These are phyloP conservation scores for Rachicladosporium sp. DNA, from an alignment of 2,329 filamentous ascomycete species.

Conservation along the genomic window DNA sequence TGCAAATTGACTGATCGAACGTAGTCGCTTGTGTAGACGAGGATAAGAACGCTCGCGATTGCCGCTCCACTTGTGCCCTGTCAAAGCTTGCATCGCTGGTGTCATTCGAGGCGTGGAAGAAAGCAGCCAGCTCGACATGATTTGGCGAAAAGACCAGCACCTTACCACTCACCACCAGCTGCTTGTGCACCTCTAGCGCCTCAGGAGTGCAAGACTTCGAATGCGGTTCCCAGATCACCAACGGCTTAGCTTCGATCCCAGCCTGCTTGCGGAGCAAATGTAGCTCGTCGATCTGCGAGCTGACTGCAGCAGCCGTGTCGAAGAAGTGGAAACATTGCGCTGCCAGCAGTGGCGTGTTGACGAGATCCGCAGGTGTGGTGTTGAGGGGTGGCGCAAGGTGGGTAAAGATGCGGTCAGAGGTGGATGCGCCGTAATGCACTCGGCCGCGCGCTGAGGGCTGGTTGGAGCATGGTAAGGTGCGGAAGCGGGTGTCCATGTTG, in stretches of 20 bases:
- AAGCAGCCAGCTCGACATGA: conserved; percentile 15
- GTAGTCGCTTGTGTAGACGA: not conserved
- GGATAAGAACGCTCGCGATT: conserved; percentile 12
- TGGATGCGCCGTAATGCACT: conserved; percentile 10
- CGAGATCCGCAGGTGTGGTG: conserved; percentile 9
- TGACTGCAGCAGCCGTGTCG: conserved; percentile 10
- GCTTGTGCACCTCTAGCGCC: conserved; percentile 10
- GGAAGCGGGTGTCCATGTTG: conserved; percentile 12
- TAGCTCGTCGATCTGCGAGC: conserved; percentile 6
- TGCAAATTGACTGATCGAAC: no score
- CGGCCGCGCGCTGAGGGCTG: conserved; percentile 13
- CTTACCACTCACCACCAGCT: not conserved
- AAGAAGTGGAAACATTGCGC: conserved; percentile 16
- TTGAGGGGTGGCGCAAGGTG: conserved; percentile 14
- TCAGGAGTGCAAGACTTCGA: conserved; percentile 14
- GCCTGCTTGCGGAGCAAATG: conserved; percentile 1
- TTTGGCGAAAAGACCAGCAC: conserved; percentile 21
- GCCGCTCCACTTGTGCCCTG: conserved; percentile 7
- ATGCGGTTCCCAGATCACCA: conserved; percentile 19
- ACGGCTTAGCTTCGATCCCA: conserved; percentile 1
- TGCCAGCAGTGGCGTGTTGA: conserved; percentile 2
- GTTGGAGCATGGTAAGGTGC: conserved; percentile 6
- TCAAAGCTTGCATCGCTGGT: conserved; percentile 5
- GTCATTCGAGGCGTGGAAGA: conserved; percentile 9
- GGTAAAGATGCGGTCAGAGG: conserved; percentile 8